phyloP scores from a whole-genome alignment of 768 basidiomycete genomes.

The Suillus bovinus region DNA sequence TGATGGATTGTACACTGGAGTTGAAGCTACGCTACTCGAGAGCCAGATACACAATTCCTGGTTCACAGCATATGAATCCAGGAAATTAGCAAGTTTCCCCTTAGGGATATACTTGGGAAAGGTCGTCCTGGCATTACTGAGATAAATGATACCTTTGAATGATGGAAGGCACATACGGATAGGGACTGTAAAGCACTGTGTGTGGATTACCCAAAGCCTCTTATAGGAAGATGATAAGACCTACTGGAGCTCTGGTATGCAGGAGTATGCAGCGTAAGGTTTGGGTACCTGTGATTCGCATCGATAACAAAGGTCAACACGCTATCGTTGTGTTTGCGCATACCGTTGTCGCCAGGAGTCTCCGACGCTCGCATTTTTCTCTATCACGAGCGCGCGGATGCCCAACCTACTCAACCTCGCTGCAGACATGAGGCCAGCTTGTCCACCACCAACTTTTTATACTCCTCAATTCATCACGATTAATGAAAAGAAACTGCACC shows the following conservation, averaged over 20 bases:
- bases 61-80: constrained; percentile 53
- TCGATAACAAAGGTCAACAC: constrained; percentile 36
- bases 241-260: constrained; percentile 50
- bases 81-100: constrained; percentile 54
- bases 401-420: constrained; percentile 56
- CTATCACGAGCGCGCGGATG: constrained; percentile 52
- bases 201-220: not conserved
- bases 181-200: constrained; percentile 47
- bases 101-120: not conserved
- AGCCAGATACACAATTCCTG: constrained; percentile 62
- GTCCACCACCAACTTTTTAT: constrained; percentile 54
- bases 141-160: constrained; percentile 32
- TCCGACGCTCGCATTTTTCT: constrained; percentile 46
- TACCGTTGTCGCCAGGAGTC: constrained; percentile 56
- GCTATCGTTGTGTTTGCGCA: constrained; percentile 45
- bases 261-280: constrained; percentile 40
- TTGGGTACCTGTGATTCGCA: constrained; percentile 2
- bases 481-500: constrained; percentile 21
- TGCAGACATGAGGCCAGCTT: constrained; percentile 59
- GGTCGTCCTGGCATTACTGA: not conserved
- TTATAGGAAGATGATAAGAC: constrained; percentile 12
- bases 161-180: constrained; percentile 43
- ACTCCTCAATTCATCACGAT: not conserved
- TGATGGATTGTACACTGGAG: constrained; percentile 15
- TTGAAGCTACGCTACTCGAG: constrained; percentile 36